phyloP scores from a whole-genome alignment of 1,139 yeast genomes.

The Hyphopichia burtonii region DNA sequence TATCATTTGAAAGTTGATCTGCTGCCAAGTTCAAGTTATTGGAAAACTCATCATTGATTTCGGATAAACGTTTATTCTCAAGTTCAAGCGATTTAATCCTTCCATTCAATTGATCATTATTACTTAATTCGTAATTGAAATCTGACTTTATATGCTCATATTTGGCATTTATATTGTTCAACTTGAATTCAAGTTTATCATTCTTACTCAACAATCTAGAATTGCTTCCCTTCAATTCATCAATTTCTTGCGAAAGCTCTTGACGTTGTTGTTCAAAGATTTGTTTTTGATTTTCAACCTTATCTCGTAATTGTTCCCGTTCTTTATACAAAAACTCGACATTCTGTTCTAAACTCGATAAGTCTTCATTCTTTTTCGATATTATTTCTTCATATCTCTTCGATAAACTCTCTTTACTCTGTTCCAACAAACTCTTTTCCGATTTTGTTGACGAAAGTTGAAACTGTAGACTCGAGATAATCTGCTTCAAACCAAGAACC shows the following conservation, averaged over 20 bases:
- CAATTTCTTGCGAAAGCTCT: constrained; percentile 17
- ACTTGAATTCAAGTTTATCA: constrained; percentile 14
- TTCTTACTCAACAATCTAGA: constrained; percentile 24
- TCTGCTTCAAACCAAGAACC: constrained; percentile 14
- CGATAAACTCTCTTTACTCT: constrained; percentile 28
- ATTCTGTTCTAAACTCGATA: constrained; percentile 45
- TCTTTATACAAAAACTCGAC: constrained; percentile 58
- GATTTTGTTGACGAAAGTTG: constrained; percentile 29
- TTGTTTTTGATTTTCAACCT: constrained; percentile 39
- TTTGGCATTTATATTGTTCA: constrained; percentile 13
- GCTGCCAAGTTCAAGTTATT: constrained; percentile 31
- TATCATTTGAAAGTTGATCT: constrained; percentile 9
- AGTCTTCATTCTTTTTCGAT: constrained; percentile 30
- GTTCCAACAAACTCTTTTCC: constrained; percentile 34
- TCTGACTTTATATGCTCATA: constrained; percentile 33
- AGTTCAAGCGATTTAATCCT: constrained; percentile 20
- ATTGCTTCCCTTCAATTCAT: constrained; percentile 11
- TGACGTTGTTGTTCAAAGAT: constrained; percentile 31
- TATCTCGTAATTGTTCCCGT: constrained; percentile 54
- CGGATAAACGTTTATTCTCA: constrained; percentile 19
- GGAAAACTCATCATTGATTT: constrained; percentile 49
- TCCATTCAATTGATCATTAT: constrained; percentile 29
- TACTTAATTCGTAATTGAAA: constrained; percentile 26
- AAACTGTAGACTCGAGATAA: constrained; percentile 23
- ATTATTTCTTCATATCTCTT: constrained; percentile 30